These are phyloP conservation scores for Hypoxylon sp. DNA, from an alignment of 2,329 filamentous ascomycete species.

Conservation along the genomic window DNA sequence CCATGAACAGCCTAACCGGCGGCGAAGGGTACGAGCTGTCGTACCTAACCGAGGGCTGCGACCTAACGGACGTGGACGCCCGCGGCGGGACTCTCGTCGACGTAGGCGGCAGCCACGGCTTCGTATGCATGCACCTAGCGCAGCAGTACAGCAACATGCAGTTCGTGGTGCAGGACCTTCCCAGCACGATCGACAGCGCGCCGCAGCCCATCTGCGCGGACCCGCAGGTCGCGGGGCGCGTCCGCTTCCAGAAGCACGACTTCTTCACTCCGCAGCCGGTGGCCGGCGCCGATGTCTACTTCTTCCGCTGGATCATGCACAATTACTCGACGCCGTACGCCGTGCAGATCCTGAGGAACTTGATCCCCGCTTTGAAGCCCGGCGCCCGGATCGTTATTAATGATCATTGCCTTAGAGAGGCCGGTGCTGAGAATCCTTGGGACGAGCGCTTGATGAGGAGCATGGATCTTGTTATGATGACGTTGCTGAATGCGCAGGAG, in stretches of 20 bases:
- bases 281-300: conserved; percentile 59
- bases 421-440: conserved; percentile 59
- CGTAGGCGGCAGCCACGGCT: conserved; percentile 71
- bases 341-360: conserved; percentile 54
- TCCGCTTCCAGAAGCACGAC: conserved; percentile 58
- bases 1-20: conserved; percentile 69
- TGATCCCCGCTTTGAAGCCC: conserved; percentile 60
- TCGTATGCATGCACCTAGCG: conserved; percentile 70
- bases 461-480: conserved; percentile 69
- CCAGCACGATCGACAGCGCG: conserved; percentile 64
- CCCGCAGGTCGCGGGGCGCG: conserved; percentile 31
- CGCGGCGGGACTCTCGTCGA: conserved; percentile 68
- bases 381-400: conserved; percentile 56
- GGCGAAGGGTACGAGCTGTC: conserved; percentile 70
- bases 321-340: conserved; percentile 63
- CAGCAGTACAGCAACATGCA: conserved; percentile 64
- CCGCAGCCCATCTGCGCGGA: conserved; percentile 61
- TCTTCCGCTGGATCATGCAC: conserved; percentile 64
- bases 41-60: conserved; percentile 68
- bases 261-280: conserved; percentile 63
- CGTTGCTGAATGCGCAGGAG: conserved; percentile 67
- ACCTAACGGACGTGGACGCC: conserved; percentile 65
- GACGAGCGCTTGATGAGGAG: conserved; percentile 64
- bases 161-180: conserved; percentile 70
- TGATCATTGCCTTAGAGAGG: conserved; percentile 60